phyloP scores from a whole-genome alignment of 2,329 filamentous ascomycete genomes.

The Neofusicoccum umdonicola region DNA sequence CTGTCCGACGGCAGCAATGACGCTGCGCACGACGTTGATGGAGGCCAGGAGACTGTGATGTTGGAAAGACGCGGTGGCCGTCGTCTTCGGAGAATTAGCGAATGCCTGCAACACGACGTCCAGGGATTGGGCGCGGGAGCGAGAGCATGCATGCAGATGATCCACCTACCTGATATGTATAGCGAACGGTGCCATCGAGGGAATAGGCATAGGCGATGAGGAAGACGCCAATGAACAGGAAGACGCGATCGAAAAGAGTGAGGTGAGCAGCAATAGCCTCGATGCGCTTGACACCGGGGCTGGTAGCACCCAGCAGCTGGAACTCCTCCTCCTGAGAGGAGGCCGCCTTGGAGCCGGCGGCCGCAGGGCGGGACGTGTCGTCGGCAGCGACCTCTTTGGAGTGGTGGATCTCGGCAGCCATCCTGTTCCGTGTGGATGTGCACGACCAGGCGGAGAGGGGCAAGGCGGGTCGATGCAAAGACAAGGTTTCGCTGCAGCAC shows the following conservation, averaged over 20 bases:
- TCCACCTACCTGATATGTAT: slow-evolving; percentile 47
- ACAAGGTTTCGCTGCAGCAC: not conserved
- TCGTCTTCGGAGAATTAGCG: slow-evolving; percentile 38
- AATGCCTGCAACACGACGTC: not conserved
- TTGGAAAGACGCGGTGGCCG: slow-evolving; percentile 53
- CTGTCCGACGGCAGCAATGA: slow-evolving; percentile 60
- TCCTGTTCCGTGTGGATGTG: not conserved
- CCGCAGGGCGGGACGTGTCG: not conserved
- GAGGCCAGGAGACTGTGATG: slow-evolving; percentile 58
- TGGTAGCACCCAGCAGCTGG: slow-evolving; percentile 33
- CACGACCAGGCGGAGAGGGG: not conserved
- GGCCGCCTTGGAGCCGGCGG: slow-evolving; percentile 4
- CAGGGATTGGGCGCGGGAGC: not conserved
- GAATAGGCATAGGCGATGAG: slow-evolving; percentile 64
- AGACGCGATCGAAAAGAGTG: slow-evolving; percentile 51
- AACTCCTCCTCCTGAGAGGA: slow-evolving; percentile 12
- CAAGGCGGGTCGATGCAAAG: not conserved
- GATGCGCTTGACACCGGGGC: slow-evolving; percentile 58
- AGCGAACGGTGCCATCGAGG: slow-evolving; percentile 57
- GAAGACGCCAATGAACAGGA: slow-evolving; percentile 62
- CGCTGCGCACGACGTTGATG: slow-evolving; percentile 57
- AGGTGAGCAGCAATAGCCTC: slow-evolving; percentile 57
- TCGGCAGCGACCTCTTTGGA: not conserved
- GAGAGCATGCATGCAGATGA: not conserved
- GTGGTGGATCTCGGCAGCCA: not conserved